phyloP scores from a whole-genome alignment of 169 alveolate genomes.

The Plasmodium coatneyi region DNA sequence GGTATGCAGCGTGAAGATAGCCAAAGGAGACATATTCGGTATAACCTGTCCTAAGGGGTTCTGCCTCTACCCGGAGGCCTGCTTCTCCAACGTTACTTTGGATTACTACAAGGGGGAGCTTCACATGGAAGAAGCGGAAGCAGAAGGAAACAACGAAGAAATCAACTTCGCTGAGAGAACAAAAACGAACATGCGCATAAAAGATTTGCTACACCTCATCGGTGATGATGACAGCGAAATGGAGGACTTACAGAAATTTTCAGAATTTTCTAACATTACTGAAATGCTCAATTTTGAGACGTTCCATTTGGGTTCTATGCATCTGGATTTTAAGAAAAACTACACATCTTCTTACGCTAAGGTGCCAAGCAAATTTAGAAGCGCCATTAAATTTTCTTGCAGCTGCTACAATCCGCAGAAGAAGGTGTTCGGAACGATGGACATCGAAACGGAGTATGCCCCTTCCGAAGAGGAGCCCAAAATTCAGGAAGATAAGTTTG shows the following conservation, averaged over 20 bases:
- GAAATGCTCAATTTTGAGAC: conserved; percentile 50
- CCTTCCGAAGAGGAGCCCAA: background rate
- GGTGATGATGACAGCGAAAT: conserved; percentile 10
- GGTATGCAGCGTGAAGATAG: conserved; percentile 18
- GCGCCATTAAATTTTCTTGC: conserved; percentile 34
- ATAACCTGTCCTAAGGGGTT: conserved; percentile 60
- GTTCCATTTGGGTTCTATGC: conserved; percentile 40
- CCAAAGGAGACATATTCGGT: conserved; percentile 58
- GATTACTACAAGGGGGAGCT: conserved; percentile 34
- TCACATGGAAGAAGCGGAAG: background rate
- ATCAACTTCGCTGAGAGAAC: conserved; percentile 1
- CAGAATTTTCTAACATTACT: conserved; percentile 16
- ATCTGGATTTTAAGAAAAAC: conserved; percentile 6
- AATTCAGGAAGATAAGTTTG: background rate
- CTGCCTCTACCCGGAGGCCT: conserved; percentile 34
- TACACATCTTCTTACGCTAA: conserved; percentile 24
- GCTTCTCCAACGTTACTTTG: conserved; percentile 31
- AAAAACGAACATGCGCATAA: conserved; percentile 5
- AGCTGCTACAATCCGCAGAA: conserved; percentile 42
- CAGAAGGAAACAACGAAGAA: background rate
- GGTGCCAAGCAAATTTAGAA: conserved; percentile 23
- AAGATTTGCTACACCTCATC: conserved; percentile 2
- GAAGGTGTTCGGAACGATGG: conserved; percentile 36
- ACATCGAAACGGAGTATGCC: conserved; percentile 14
- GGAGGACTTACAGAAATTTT: background rate